Conservation (phyloP, 257 asterid genomes). For the Orobanche coerulescens region DNA sequence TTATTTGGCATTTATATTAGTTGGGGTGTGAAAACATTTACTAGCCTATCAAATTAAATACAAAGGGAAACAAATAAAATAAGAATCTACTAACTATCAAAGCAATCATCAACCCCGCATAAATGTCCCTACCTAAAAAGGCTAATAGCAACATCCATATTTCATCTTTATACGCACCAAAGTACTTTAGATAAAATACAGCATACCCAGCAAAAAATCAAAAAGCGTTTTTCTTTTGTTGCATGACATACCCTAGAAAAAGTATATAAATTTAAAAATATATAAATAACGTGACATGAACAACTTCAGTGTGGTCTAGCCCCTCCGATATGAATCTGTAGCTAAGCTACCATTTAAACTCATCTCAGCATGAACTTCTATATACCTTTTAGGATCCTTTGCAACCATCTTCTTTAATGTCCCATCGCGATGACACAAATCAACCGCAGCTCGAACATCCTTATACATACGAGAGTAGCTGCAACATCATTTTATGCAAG, state of each 20-base stretch:
- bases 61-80: not conserved
- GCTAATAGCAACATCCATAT: not conserved
- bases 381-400: conserved; percentile 76
- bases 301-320: not conserved
- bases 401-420: conserved; percentile 97
- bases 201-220: no score
- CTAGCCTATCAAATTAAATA: conserved; percentile 1
- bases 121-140: not conserved
- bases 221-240: not conserved
- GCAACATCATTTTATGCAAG: conserved; percentile 30
- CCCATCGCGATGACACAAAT: conserved; percentile 99
- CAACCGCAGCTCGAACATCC: conserved; percentile 97
- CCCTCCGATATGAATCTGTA: not conserved
- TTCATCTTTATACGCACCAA: not conserved
- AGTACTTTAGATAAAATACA: not conserved
- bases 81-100: not conserved
- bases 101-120: not conserved
- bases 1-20: not conserved
- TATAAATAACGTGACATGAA: not conserved
- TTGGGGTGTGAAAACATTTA: not conserved
- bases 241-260: not conserved
- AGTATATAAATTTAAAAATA: no score
- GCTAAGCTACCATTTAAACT: not conserved
- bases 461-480: conserved; percentile 81
- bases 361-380: conserved; percentile 13